These are phyloP conservation scores for Beauveria asiatica DNA, from an alignment of 2,329 filamentous ascomycete genomes.

Conservation along the genomic window DNA sequence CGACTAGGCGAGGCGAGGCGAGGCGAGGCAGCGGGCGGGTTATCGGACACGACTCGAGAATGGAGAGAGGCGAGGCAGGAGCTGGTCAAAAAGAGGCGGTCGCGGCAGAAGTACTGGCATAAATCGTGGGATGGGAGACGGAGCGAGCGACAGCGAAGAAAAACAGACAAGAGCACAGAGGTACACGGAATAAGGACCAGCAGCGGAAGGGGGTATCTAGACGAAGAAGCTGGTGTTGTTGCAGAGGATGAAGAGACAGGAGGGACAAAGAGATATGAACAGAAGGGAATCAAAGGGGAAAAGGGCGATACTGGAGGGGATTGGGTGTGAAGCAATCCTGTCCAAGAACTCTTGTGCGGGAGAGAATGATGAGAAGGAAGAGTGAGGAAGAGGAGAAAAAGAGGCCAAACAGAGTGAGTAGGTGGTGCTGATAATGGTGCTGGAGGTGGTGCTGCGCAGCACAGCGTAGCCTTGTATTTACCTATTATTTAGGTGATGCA, in stretches of 20 bases:
- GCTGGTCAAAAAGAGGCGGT: not conserved
- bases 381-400: slow-evolving; percentile 9
- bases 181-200: not conserved
- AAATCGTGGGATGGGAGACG: not conserved
- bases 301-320: slow-evolving; percentile 13
- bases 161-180: not conserved
- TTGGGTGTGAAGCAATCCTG: slow-evolving; percentile 21
- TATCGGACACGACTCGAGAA: not conserved
- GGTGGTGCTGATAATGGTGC: not conserved
- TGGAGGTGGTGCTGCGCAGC: not conserved
- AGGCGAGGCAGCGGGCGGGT: not conserved
- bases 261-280: slow-evolving; percentile 16
- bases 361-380: slow-evolving; percentile 14
- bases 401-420: not conserved
- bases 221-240: slow-evolving; percentile 6
- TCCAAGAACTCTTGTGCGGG: slow-evolving; percentile 20
- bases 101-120: not conserved
- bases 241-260: slow-evolving; percentile 14
- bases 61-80: not conserved
- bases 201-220: slow-evolving; percentile 6
- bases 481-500: not conserved
- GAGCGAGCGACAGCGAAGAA: slow-evolving; percentile 6
- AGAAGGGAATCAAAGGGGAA: slow-evolving; percentile 14
- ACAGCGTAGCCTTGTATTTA: not conserved
- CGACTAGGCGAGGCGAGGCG: not conserved